Conservation (phyloP, 2,329 filamentous ascomycete species). For the Ascochyta rabiei region DNA sequence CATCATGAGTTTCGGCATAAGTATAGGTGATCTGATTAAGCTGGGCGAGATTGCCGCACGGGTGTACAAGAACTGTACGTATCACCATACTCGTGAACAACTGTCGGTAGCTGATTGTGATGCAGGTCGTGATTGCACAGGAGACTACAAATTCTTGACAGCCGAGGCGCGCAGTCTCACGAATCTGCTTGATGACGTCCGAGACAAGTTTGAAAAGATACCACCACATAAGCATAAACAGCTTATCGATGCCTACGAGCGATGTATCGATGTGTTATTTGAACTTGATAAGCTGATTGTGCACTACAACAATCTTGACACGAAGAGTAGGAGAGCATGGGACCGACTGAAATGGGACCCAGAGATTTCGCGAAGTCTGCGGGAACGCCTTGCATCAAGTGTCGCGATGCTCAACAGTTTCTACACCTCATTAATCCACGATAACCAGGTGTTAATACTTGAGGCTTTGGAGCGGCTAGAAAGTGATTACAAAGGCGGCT, state of each 20-base stretch:
- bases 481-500: slow-evolving; percentile 36
- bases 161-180: slow-evolving; percentile 33
- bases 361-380: slow-evolving; percentile 25
- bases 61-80: slow-evolving; percentile 37
- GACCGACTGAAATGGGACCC: slow-evolving; percentile 41
- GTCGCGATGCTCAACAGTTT: slow-evolving; percentile 37
- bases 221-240: slow-evolving; percentile 25
- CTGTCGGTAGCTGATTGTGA: background rate
- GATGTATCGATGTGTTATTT: slow-evolving; percentile 33
- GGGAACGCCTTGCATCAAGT: slow-evolving; percentile 31
- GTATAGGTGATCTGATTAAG: slow-evolving; percentile 36
- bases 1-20: slow-evolving; percentile 36
- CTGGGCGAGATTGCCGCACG: slow-evolving; percentile 31
- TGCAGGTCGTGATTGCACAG: slow-evolving; percentile 38
- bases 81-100: background rate
- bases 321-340: slow-evolving; percentile 38
- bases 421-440: slow-evolving; percentile 36
- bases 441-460: slow-evolving; percentile 38
- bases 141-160: slow-evolving; percentile 37
- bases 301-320: slow-evolving; percentile 39
- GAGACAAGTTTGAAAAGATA: slow-evolving; percentile 37
- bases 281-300: slow-evolving; percentile 35
- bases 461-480: slow-evolving; percentile 39
- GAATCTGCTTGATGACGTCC: slow-evolving; percentile 37
- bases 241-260: slow-evolving; percentile 29